phyloP scores from a whole-genome alignment of 2,329 filamentous ascomycete species.

The Penicillium sp. region DNA sequence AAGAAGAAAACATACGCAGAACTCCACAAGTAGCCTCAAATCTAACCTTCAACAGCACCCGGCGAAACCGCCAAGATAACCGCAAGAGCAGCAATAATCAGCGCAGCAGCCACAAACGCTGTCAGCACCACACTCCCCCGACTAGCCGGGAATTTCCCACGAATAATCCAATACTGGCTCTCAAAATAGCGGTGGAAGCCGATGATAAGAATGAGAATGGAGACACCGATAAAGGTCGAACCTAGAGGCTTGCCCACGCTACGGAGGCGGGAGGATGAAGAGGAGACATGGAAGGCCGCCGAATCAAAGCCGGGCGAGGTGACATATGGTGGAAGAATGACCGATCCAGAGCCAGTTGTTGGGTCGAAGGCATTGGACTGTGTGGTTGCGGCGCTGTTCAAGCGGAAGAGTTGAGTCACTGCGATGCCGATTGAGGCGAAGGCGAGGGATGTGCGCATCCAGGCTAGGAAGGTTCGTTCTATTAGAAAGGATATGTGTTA shows the following conservation, averaged over 20 bases:
- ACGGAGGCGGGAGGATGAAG: constrained; percentile 39
- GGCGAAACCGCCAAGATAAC: constrained; percentile 59
- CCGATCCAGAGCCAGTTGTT: background rate
- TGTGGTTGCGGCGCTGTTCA: constrained; percentile 51
- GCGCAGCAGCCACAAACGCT: constrained; percentile 52
- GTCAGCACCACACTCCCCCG: constrained; percentile 62
- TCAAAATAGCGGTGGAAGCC: constrained; percentile 68
- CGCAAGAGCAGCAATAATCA: constrained; percentile 60
- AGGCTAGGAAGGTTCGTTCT: constrained; percentile 69
- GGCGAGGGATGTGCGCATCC: constrained; percentile 64
- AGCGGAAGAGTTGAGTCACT: constrained; percentile 64
- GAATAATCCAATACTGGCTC: constrained; percentile 65
- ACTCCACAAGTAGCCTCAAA: background rate
- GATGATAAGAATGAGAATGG: constrained; percentile 59
- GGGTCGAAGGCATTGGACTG: background rate
- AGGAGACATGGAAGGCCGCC: constrained; percentile 16
- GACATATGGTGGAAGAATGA: constrained; percentile 20
- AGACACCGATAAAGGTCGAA: constrained; percentile 62
- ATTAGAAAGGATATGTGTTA: constrained; percentile 7
- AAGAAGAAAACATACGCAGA: background rate
- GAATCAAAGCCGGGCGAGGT: constrained; percentile 17
- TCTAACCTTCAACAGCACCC: constrained; percentile 32
- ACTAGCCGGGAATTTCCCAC: constrained; percentile 65
- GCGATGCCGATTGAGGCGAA: constrained; percentile 67
- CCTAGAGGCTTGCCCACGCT: constrained; percentile 62